phyloP scores from a whole-genome alignment of 768 basidiomycete genomes.

The Pisolithus microcarpus region DNA sequence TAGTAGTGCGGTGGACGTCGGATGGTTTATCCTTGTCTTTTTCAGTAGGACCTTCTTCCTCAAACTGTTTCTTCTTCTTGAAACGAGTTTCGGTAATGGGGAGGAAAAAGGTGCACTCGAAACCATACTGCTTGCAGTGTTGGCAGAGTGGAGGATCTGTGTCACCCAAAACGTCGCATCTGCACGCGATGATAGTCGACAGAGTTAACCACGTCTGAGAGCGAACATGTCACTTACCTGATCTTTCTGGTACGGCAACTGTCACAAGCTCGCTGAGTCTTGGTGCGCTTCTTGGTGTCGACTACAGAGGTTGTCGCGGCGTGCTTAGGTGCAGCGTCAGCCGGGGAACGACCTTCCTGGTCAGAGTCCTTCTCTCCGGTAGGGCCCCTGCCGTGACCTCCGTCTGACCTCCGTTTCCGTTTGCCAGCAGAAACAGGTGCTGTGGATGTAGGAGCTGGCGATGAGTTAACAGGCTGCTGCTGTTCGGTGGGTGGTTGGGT shows the following conservation, averaged over 20 bases:
- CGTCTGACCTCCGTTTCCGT: conserved; percentile 54
- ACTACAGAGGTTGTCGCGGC: conserved; percentile 28
- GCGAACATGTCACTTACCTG: conserved; percentile 36
- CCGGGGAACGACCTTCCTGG: conserved; percentile 51
- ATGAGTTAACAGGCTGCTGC: conserved; percentile 23
- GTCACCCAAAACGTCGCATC: conserved; percentile 82
- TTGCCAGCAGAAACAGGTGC: conserved; percentile 35
- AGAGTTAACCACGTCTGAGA: background rate
- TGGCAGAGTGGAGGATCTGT: conserved; percentile 78
- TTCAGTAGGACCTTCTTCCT: conserved; percentile 51
- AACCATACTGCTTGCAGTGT: conserved; percentile 90
- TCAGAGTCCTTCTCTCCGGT: conserved; percentile 47
- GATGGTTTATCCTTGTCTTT: conserved; percentile 29
- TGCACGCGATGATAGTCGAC: conserved; percentile 9
- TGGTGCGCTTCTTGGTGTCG: conserved; percentile 82
- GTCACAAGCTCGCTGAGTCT: conserved; percentile 90
- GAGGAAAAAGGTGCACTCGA: conserved; percentile 95
- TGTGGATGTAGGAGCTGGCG: conserved; percentile 29
- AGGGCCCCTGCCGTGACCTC: conserved; percentile 30
- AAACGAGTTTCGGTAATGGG: conserved; percentile 98
- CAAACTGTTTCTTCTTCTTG: conserved; percentile 81
- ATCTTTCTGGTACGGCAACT: conserved; percentile 89
- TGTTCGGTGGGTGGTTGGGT: conserved; percentile 3
- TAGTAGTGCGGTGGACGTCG: conserved; percentile 28
- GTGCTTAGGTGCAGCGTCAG: conserved; percentile 34